These are phyloP conservation scores for Planoprotostelium fungivorum DNA, from an alignment of 78 protist species.

Conservation along the genomic window DNA sequence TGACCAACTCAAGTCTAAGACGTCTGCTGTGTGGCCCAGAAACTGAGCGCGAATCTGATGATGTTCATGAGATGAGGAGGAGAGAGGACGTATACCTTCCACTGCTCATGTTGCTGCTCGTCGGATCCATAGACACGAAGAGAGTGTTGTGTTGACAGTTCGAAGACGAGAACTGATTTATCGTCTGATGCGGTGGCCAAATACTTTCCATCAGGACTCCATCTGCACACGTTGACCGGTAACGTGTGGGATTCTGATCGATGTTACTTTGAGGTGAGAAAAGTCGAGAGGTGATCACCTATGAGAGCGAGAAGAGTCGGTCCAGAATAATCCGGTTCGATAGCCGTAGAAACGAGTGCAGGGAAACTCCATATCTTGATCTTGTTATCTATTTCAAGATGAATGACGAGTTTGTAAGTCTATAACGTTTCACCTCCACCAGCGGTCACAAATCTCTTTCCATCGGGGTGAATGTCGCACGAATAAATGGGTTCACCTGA, in stretches of 20 bases:
- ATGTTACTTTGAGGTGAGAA: constrained; percentile 14
- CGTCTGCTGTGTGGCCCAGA: constrained; percentile 47
- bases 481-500: constrained; percentile 52
- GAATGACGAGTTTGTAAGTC: not conserved
- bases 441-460: constrained; percentile 60
- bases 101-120: not conserved
- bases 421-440: constrained; percentile 19
- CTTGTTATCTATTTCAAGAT: constrained; percentile 32
- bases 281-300: not conserved
- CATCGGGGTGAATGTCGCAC: constrained; percentile 67
- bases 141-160: constrained; percentile 4
- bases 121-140: not conserved
- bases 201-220: constrained; percentile 38
- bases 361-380: constrained; percentile 56
- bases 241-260: constrained; percentile 32
- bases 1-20: constrained; percentile 51
- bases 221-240: constrained; percentile 52
- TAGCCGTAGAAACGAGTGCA: constrained; percentile 22
- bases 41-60: not conserved
- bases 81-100: not conserved
- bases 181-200: constrained; percentile 73
- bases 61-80: not conserved
- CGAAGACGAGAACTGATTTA: constrained; percentile 37
- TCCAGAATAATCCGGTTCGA: constrained; percentile 13
- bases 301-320: constrained; percentile 17